Percentiles rank a stretch among this genome's conserved stretches.
Conservation (phyloP, 768 basidiomycete genomes). For the Xerocomus spinulosus region DNA sequence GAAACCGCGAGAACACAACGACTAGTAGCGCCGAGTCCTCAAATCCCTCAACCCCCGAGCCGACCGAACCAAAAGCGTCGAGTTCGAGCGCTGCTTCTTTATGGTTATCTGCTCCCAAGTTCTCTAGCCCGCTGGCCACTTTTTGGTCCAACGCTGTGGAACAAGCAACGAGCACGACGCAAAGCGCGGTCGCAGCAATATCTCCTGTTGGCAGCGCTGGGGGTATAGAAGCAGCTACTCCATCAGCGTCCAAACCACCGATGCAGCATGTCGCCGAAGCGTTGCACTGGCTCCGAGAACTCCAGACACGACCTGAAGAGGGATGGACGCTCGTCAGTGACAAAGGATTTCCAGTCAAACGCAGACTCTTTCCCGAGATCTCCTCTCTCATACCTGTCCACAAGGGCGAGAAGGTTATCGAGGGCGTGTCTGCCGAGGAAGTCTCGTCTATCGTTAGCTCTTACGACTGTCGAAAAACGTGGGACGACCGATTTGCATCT, state of each 20-base stretch:
- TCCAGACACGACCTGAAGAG: slow-evolving; percentile 52
- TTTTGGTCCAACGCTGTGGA: slow-evolving; percentile 75
- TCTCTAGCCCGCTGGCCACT: slow-evolving; percentile 63
- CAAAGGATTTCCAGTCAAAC: slow-evolving; percentile 71
- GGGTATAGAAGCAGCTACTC: slow-evolving; percentile 37
- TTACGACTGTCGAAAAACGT: slow-evolving; percentile 66
- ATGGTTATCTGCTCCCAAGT: slow-evolving; percentile 58
- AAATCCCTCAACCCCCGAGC: slow-evolving; percentile 20
- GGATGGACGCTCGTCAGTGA: slow-evolving; percentile 79
- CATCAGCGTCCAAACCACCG: slow-evolving; percentile 58
- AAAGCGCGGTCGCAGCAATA: slow-evolving; percentile 74
- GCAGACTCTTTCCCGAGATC: slow-evolving; percentile 69
- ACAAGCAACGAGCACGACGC: slow-evolving; percentile 67
- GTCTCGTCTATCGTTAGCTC: slow-evolving; percentile 68
- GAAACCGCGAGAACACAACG: slow-evolving; percentile 14
- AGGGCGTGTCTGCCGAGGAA: slow-evolving; percentile 92
- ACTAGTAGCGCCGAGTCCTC: slow-evolving; percentile 16
- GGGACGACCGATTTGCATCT: slow-evolving; percentile 86
- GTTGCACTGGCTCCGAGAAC: slow-evolving; percentile 70
- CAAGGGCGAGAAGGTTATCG: slow-evolving; percentile 85
- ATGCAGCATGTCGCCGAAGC: slow-evolving; percentile 83
- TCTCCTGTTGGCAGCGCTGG: slow-evolving; percentile 44
- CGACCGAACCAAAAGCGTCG: slow-evolving; percentile 10
- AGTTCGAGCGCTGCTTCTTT: slow-evolving; percentile 23
- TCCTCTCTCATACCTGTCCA: slow-evolving; percentile 81